A percentile compares a stretch with the other conserved stretches of the same genome.
Conservation (phyloP, 2,329 filamentous ascomycete species). For the Pseudocercospora musae region DNA sequence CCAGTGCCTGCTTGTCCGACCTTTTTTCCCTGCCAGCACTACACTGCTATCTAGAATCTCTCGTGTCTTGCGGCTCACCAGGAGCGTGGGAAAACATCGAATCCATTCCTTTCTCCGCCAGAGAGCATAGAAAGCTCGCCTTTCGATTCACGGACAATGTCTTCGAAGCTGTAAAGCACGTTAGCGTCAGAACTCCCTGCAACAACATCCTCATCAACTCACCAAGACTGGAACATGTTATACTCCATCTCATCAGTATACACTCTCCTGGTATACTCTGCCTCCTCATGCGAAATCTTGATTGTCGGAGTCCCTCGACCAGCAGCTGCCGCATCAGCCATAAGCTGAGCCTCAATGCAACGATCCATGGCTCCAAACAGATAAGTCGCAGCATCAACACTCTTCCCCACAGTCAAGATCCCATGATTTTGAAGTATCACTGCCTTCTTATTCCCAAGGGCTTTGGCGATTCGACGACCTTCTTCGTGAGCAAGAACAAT, state of each 20-base stretch:
- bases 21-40: background rate
- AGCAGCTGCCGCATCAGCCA: constrained; percentile 56
- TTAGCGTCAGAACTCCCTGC: background rate
- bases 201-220: background rate
- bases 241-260: constrained; percentile 24
- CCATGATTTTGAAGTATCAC: constrained; percentile 41
- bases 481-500: constrained; percentile 43
- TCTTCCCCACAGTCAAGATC: constrained; percentile 40
- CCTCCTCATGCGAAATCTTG: constrained; percentile 65
- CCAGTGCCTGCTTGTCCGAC: background rate
- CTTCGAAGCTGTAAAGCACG: constrained; percentile 16
- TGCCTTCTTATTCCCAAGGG: constrained; percentile 36
- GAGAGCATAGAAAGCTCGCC: constrained; percentile 20
- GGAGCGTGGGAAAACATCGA: constrained; percentile 17
- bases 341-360: constrained; percentile 36
- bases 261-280: constrained; percentile 52
- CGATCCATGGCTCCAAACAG: constrained; percentile 38
- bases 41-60: background rate
- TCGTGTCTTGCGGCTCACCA: constrained; percentile 7
- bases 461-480: constrained; percentile 39
- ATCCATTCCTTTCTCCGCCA: constrained; percentile 21
- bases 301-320: constrained; percentile 60
- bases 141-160: constrained; percentile 19
- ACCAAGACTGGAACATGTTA: constrained; percentile 23
- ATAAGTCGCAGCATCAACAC: constrained; percentile 33